Evolutionary conservation across 768 basidiomycete genomes (phyloP), one percentile per base, ranked within the genome.

Genomic region (Tylopilus vinaceipallidus): DNA sequence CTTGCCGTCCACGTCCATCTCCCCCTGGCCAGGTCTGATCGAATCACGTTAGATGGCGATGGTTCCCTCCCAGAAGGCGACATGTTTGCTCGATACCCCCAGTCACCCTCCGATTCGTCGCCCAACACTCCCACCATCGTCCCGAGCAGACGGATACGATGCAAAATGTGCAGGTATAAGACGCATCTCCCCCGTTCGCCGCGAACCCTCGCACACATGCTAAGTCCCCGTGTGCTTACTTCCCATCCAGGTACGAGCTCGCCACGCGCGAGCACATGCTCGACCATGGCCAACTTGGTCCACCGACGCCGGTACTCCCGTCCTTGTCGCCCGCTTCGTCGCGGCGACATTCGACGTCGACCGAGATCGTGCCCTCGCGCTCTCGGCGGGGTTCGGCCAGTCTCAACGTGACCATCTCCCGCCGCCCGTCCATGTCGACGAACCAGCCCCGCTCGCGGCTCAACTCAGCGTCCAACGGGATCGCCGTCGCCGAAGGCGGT

Each of bases 201-300:
- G 50, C 37, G 37, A 6, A 29, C n/a, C n/a, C n/a, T 29, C 17
- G 30, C 29, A 42, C 50, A 20, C 41, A 11, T 33, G 30, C 39
- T 39, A 20, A 51, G 39, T n/a, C 24, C 36, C 20, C 17, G 19
- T 27, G 11, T 39, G 12, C 39, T 43, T 22, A n/a, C 30, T 39
- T 20, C 6, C 27, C 27, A 39, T 46, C 24, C 24, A 53, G 91
- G 60, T 84, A 86, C 51, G 91, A 92, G 59, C 76, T 98, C 13
- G 94, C 94, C 1, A 81, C 89, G 0, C 77, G 88, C n/a, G 91
- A 94, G 62, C 90, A 97, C 64, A 92, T 98, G 89, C 79, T 93
- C 40, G 88, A 93, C 65, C 92, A 95, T 59, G 87, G 86, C 5
- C 87, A 91, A 59, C 70, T 88, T 4, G 85, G 84, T 3, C 81